Base-by-base conservation (phyloP, 2,329 filamentous ascomycete species). In the Alternaria gansuensis region DNA sequence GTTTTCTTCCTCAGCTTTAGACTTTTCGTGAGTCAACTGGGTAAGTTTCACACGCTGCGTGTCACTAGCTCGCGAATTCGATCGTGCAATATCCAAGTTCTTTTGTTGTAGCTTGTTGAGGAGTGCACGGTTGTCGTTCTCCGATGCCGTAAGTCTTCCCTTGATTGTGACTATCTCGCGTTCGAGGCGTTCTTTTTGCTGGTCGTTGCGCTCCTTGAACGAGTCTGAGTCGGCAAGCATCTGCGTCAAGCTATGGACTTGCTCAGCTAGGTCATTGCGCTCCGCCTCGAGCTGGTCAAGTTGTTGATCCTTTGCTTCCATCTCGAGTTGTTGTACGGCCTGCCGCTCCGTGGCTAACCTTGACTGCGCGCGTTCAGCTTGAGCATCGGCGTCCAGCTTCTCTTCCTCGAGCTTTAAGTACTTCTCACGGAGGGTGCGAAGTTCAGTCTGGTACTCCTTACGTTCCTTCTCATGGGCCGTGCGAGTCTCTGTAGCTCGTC, bases 71-170 rank as follows among this genome's bases (percentile, higher is more conserved):
- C 90, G 89, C 5, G 93, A 96, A 60, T 87, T 92, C 0, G 94
- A 95, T 44, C 95, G 87, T 39, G 94, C 94, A 76, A 99, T 96
- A 74, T 99, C 94, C 6, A 99, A 85, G 29, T 96, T 95, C 82
- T 98, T 98, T 72, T 98, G 94, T 72, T 98, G 94, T 17, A 99
- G 84, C 78, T 98, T 98, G 81, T 97, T 98, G 65, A 98, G 84
- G n/a, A 99, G 82, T 5, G 93, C 90, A 51, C 92, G 89, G 71
- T 98, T 98, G 79, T 98, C 94, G 69, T 98, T 97, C 76, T 99
- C 94, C 0, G 94, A 98, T 24, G 94, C 95, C 7, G 90, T 85
- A 39, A 99, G 82, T 23, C 94, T 89, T 60, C 93, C 93, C 76
- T 95, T 96, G 67, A 97, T 87, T 1, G 94, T 97, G 23, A 92